These are phyloP conservation scores for Ensete ventricosum DNA, from an alignment of 176 grass and related monocot genomes.

Conservation along the genomic window DNA sequence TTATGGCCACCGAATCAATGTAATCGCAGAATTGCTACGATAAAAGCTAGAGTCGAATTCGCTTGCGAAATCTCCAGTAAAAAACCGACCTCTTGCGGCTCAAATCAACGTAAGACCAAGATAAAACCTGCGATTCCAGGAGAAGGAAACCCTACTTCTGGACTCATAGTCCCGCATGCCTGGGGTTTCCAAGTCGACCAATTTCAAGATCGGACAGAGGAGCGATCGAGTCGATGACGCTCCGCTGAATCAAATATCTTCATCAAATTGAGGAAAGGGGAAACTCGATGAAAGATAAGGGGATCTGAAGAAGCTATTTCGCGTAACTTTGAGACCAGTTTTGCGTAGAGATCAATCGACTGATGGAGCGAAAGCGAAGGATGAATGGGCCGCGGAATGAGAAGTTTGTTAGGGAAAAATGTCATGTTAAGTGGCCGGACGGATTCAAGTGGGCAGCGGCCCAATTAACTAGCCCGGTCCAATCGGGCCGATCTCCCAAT, in stretches of 20 bases:
- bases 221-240: not conserved
- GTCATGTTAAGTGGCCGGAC: too few species aligned
- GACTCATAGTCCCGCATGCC: not conserved
- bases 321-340: too few species aligned
- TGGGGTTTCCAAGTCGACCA: not conserved
- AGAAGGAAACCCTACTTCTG: not conserved
- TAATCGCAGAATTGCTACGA: not conserved
- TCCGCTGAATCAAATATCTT: not conserved
- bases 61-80: not conserved
- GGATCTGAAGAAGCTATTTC: too few species aligned
- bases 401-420: too few species aligned
- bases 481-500: too few species aligned
- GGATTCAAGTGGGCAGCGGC: too few species aligned
- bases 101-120: not conserved
- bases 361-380: too few species aligned
- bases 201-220: too few species aligned
- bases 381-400: too few species aligned
- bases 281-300: too few species aligned
- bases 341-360: too few species aligned
- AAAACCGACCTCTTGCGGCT: not conserved
- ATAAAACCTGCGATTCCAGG: not conserved
- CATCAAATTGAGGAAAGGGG: not conserved
- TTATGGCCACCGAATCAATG: not conserved
- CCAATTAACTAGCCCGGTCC: too few species aligned
- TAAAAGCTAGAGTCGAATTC: not conserved